Evolutionary conservation across 257 asterid genomes (phyloP), one percentile per base, ranked within the genome.

Genomic region (Scutellaria galericulata): DNA sequence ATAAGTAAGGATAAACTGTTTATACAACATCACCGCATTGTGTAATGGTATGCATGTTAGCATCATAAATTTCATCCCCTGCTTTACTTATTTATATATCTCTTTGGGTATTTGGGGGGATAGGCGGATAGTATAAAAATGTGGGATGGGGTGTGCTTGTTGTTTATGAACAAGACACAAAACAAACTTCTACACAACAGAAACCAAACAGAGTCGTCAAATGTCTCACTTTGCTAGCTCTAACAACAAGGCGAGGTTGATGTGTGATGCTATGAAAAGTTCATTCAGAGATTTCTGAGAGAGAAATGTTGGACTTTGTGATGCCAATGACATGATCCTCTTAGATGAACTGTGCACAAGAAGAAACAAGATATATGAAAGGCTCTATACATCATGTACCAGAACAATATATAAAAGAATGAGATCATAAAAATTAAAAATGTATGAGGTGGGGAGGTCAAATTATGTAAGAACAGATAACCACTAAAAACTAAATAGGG

Each of bases 191-290:
- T 46, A 27, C 18, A 18, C 45, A 50, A 20, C 15, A 42, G 53
- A 77, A 68, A 69, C 11, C 39, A 37, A 18, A 50, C 7, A 55
- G 8, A 66, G 37, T 74, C 18, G 37, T 56, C n/a, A 14, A 73
- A 54, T 46, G 31, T 76, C 97, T 84, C 72, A 95, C 99, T 55
- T 72, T 79, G 50, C 83, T 89, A 72, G 99, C 99, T 85, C 98
- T 86, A 81, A 90, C 94, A 51, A 86, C 79, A 63, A 95, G 77
- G 13, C 86, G 83, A 67, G 84, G 63, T 60, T 83, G 60, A 56
- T 77, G 79, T 14, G 66, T 53, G 87, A 75, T 46, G 77, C 80
- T 24, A 90, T 75, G 77, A 85, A 87, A 71, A 88, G 83, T 13
- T 80, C 81, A 77, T 81, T 79, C 59, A 79, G 60, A 39, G 94